Conservation (phyloP, 2,329 filamentous ascomycete species). For the Diplocarpon rosae region DNA sequence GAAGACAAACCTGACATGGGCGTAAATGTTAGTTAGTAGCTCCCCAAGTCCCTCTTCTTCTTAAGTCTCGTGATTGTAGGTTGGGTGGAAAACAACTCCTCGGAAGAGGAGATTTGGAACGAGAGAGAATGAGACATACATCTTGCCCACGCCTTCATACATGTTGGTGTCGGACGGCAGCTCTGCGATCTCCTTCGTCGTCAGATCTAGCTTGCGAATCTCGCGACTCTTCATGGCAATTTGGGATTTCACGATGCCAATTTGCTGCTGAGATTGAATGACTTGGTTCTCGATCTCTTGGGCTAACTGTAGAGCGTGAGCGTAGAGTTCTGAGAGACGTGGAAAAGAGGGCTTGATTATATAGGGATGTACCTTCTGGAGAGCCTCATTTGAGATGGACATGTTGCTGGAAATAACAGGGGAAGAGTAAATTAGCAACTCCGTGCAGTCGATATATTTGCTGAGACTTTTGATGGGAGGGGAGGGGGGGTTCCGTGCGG, state of each 20-base stretch:
- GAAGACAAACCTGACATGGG: slow-evolving; percentile 64
- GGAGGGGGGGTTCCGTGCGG: too few species aligned
- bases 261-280: slow-evolving; percentile 80
- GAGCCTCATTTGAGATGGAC: slow-evolving; percentile 87
- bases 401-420: slow-evolving; percentile 40
- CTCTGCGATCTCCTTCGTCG: slow-evolving; percentile 68
- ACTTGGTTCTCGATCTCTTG: slow-evolving; percentile 92
- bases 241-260: slow-evolving; percentile 73
- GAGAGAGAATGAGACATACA: slow-evolving; percentile 44
- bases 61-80: slow-evolving; percentile 2
- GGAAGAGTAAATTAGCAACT: too few species aligned
- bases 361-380: slow-evolving; percentile 63
- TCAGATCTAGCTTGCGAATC: slow-evolving; percentile 78
- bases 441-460: too few species aligned
- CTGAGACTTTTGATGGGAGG: too few species aligned
- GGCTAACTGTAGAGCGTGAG: slow-evolving; percentile 50
- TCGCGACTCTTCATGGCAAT: slow-evolving; percentile 80
- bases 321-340: neutral
- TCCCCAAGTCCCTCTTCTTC: neutral
- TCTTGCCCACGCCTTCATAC: slow-evolving; percentile 95
- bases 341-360: neutral
- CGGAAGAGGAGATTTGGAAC: too few species aligned
- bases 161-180: slow-evolving; percentile 67
- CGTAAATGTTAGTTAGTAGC: neutral
- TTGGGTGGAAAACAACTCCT: neutral